These are phyloP conservation scores for Tuber indicum DNA, from an alignment of 495 filamentous ascomycete species.

Conservation along the genomic window DNA sequence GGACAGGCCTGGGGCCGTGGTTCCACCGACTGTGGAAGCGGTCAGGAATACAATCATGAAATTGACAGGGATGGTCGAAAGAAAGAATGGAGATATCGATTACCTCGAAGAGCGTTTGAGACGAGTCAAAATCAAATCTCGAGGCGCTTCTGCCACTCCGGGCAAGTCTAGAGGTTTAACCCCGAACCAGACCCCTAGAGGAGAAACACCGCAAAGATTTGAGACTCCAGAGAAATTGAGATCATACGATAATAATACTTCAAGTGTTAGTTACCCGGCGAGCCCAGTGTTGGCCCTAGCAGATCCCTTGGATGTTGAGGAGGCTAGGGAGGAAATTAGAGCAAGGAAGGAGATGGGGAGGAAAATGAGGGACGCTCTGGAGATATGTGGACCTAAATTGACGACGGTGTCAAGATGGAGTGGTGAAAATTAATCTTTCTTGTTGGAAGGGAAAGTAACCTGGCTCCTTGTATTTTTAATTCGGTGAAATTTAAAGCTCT, in stretches of 20 bases:
- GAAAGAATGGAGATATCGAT: conserved; percentile 79
- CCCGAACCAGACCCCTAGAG: conserved; percentile 21
- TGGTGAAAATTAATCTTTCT: neutral
- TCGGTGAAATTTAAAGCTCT: neutral
- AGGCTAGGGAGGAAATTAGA: conserved; percentile 37
- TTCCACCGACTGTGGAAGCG: conserved; percentile 74
- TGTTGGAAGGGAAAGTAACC: neutral
- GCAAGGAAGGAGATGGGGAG: conserved; percentile 38
- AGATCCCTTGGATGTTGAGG: conserved; percentile 37
- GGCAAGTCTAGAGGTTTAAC: conserved; percentile 23
- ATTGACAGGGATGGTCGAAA: conserved; percentile 86
- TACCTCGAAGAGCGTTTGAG: conserved; percentile 75
- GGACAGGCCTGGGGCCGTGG: conserved; percentile 45
- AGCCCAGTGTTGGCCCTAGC: conserved; percentile 35
- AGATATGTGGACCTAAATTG: conserved; percentile 31
- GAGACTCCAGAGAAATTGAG: conserved; percentile 27
- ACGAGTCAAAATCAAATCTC: conserved; percentile 29
- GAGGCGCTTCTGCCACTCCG: conserved; percentile 23
- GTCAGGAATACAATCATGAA: conserved; percentile 84
- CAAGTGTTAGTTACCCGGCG: conserved; percentile 12
- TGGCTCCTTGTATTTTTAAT: neutral
- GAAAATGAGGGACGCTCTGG: conserved; percentile 31
- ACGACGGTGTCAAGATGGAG: conserved; percentile 16
- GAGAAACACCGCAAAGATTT: conserved; percentile 27
- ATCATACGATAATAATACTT: conserved; percentile 9